A percentile compares a stretch with the other conserved stretches of the same genome.
phyloP scores from a whole-genome alignment of 2,329 filamentous ascomycete species.

The Trichoderma breve region DNA sequence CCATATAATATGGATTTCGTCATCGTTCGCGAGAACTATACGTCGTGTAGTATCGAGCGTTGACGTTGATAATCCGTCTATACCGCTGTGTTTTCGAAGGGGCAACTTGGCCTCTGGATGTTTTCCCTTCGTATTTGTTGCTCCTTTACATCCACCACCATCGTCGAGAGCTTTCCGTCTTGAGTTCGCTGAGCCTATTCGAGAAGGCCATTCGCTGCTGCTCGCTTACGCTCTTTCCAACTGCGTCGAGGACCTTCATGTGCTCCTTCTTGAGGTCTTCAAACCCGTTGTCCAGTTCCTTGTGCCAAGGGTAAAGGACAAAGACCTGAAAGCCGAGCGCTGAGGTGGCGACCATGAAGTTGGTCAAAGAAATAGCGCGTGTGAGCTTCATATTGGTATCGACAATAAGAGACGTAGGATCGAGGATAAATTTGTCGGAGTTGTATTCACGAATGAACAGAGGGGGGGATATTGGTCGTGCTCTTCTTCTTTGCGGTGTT shows the following conservation, averaged over 20 bases:
- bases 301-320: conserved; percentile 10
- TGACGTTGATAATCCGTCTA: not conserved
- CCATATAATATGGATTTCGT: not conserved
- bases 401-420: not conserved
- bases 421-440: not conserved
- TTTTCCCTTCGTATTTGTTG: not conserved
- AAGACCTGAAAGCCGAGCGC: conserved; percentile 15
- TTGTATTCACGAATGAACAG: not conserved
- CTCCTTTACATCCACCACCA: conserved; percentile 14
- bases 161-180: not conserved
- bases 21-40: not conserved
- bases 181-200: not conserved
- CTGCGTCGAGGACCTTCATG: conserved; percentile 5
- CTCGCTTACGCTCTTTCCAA: not conserved
- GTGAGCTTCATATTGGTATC: not conserved
- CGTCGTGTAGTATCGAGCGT: not conserved
- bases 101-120: not conserved
- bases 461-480: not conserved
- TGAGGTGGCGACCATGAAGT: conserved; percentile 12
- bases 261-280: conserved; percentile 13
- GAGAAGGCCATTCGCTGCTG: conserved; percentile 4
- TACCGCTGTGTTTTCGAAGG: not conserved
- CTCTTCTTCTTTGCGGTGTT: not conserved
- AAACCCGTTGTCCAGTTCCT: conserved; percentile 4
- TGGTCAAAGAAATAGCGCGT: conserved; percentile 12